A percentile compares a stretch with the other conserved stretches of the same genome.
phyloP scores from a whole-genome alignment of 2,329 filamentous ascomycete species.

The Botrytis fabae region DNA sequence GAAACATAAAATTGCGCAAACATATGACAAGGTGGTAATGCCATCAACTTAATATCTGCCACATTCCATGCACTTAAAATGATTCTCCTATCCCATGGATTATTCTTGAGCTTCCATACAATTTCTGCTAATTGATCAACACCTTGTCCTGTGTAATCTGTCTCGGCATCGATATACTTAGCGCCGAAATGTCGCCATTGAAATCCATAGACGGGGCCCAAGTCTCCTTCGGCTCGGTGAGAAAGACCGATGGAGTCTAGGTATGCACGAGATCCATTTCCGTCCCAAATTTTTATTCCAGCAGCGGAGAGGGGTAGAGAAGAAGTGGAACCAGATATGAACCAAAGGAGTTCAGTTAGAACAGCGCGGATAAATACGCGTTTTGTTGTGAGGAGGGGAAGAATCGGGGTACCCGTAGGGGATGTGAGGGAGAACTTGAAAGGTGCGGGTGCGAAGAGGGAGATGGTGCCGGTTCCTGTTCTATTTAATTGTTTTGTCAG shows the following conservation, averaged over 20 bases:
- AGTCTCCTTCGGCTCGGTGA: constrained; percentile 81
- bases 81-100: constrained; percentile 86
- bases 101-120: constrained; percentile 79
- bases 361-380: constrained; percentile 92
- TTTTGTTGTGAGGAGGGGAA: constrained; percentile 95
- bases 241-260: constrained; percentile 81
- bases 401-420: constrained; percentile 57
- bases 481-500: constrained; percentile 45
- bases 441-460: constrained; percentile 82
- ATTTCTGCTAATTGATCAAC: constrained; percentile 92
- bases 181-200: constrained; percentile 99
- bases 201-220: constrained; percentile 96
- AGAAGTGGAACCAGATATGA: constrained; percentile 81
- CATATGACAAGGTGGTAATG: constrained; percentile 93
- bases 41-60: constrained; percentile 81
- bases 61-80: constrained; percentile 96
- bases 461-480: constrained; percentile 90
- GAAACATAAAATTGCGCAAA: constrained; percentile 80
- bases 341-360: constrained; percentile 93
- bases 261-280: constrained; percentile 87
- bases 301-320: constrained; percentile 72
- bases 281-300: constrained; percentile 97
- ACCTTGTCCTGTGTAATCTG: constrained; percentile 84
- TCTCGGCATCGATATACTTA: constrained; percentile 73
- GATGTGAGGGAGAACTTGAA: constrained; percentile 83